Evolutionary conservation across 169 alveolate species (phyloP).

Genomic region (Cryptosporidium canis): DNA sequence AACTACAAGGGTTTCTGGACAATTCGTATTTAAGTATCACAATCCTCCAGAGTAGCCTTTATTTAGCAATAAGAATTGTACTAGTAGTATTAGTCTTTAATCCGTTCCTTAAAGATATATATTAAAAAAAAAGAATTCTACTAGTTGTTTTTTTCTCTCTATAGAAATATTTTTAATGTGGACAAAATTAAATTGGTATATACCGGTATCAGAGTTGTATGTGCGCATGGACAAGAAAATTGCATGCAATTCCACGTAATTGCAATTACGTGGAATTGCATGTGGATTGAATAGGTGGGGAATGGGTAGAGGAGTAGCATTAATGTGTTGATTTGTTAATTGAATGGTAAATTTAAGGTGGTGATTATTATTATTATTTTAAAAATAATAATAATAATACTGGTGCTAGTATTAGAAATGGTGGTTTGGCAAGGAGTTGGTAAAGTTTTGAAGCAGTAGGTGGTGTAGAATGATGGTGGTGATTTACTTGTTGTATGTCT

Average conservation of each 20-base stretch:
- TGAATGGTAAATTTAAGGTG: too few species aligned
- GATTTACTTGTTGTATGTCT: too few species aligned
- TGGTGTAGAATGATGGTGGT: too few species aligned
- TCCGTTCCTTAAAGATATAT: too few species aligned
- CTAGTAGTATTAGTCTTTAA: neutral
- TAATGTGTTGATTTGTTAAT: too few species aligned
- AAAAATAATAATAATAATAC: too few species aligned
- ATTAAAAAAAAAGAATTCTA: neutral
- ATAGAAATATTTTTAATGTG: neutral
- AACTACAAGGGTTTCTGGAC: constrained; percentile 23
- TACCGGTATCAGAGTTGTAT: neutral
- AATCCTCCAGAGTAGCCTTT: constrained; percentile 53
- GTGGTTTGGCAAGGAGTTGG: too few species aligned
- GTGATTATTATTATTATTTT: too few species aligned
- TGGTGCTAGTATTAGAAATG: too few species aligned
- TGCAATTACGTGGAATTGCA: neutral
- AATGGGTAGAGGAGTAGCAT: neutral
- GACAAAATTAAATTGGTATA: neutral
- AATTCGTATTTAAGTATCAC: constrained; percentile 60
- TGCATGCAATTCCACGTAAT: too few species aligned
- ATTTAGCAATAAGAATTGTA: neutral
- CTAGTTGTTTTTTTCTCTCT: neutral
- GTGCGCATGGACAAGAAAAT: neutral
- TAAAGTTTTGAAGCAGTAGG: too few species aligned
- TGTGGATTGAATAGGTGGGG: too few species aligned